Conservation (phyloP, 148 eudicot genomes). For the Fagopyrum homotropicum region DNA sequence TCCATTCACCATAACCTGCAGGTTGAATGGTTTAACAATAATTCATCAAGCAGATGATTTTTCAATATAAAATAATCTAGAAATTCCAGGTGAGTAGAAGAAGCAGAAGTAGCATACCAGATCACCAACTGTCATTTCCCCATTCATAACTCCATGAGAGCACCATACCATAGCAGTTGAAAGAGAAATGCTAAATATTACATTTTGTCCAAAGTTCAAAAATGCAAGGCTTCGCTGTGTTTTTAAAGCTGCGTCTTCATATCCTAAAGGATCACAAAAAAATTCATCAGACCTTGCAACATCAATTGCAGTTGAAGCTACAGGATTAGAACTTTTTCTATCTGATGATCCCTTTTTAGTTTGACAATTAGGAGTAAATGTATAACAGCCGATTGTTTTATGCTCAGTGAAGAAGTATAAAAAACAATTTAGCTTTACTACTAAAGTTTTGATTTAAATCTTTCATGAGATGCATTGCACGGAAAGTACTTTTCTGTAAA, state of each 20-base stretch:
- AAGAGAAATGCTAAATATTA: constrained; percentile 73
- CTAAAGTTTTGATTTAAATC: neutral
- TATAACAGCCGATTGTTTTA: neutral
- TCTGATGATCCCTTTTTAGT: neutral
- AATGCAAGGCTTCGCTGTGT: constrained; percentile 93
- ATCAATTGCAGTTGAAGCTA: neutral
- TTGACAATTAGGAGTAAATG: neutral
- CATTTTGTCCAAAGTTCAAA: constrained; percentile 83
- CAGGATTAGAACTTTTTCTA: neutral
- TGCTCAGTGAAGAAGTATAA: neutral
- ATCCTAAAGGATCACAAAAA: constrained; percentile 39
- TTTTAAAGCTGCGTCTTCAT: constrained; percentile 90
- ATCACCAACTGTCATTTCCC: constrained; percentile 90
- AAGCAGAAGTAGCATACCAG: constrained; percentile 39
- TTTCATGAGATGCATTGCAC: neutral
- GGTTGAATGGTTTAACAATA: neutral
- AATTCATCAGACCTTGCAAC: neutral
- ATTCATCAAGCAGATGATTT: neutral
- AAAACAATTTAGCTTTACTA: neutral
- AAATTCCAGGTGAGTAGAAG: neutral
- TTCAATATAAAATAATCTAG: constrained; percentile 4
- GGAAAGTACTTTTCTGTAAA: neutral
- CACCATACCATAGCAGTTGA: constrained; percentile 87
- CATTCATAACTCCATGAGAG: constrained; percentile 70
- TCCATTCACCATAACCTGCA: constrained; percentile 96